Percentiles rank a stretch among this genome's conserved stretches.
phyloP scores from a whole-genome alignment of 23 red algal species.

The Agarophyton chilense region DNA sequence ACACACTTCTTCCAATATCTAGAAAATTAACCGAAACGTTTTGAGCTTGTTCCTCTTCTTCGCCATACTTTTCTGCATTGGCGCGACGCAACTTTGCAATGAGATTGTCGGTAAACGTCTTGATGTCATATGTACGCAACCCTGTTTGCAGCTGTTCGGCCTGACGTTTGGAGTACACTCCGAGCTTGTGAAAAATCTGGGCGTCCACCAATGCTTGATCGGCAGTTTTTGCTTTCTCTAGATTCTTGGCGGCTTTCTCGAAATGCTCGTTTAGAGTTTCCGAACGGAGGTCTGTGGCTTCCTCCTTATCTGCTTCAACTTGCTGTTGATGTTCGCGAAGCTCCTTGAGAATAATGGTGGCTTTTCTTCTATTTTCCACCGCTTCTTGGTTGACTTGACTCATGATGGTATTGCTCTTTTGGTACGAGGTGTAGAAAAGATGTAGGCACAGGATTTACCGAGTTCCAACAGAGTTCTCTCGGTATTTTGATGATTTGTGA shows the following conservation, averaged over 20 bases:
- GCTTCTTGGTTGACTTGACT: constrained; percentile 20
- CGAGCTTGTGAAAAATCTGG: constrained; percentile 61
- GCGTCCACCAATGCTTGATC: constrained; percentile 63
- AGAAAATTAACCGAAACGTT: constrained; percentile 61
- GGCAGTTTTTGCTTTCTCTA: constrained; percentile 39
- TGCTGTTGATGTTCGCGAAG: constrained; percentile 67
- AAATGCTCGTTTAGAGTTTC: constrained; percentile 56
- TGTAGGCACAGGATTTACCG: not conserved
- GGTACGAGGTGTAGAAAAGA: not conserved
- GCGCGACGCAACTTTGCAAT: constrained; percentile 46
- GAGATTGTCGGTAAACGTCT: constrained; percentile 65
- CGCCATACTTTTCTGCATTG: constrained; percentile 29
- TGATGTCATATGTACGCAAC: constrained; percentile 51
- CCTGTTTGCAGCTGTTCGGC: constrained; percentile 60
- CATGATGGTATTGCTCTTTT: not conserved
- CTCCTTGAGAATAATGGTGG: constrained; percentile 59
- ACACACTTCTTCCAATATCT: constrained; percentile 58
- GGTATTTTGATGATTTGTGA: no score
- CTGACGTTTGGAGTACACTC: constrained; percentile 48
- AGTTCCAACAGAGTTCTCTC: not conserved
- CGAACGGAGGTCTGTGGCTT: constrained; percentile 45
- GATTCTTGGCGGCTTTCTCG: constrained; percentile 26
- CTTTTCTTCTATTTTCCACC: constrained; percentile 17
- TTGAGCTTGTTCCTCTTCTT: constrained; percentile 41
- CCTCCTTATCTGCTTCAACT: constrained; percentile 52